phyloP scores from a whole-genome alignment of 2,329 filamentous ascomycete species.

The Thelonectria blattea region DNA sequence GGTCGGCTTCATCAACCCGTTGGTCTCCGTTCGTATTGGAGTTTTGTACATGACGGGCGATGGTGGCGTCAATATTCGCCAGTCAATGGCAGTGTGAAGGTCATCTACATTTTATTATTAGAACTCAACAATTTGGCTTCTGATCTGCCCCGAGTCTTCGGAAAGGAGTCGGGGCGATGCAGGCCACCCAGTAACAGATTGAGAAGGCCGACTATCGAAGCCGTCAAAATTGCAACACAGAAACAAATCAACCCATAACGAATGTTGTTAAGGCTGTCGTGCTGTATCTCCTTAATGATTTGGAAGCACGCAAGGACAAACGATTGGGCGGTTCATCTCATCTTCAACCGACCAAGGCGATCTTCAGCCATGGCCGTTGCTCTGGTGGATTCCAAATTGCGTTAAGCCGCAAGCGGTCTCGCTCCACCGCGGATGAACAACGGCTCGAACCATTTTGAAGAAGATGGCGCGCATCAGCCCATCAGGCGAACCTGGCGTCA shows the following conservation, averaged over 20 bases:
- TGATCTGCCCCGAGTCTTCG: too few relatives aligned
- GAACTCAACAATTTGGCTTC: too few relatives aligned
- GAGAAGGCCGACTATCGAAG: neutral
- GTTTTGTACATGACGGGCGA: too few relatives aligned
- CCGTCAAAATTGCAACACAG: neutral
- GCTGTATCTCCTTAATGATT: neutral
- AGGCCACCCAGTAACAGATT: too few relatives aligned
- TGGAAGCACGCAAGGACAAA: neutral
- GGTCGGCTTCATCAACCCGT: too few relatives aligned
- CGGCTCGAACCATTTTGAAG: slow-evolving; percentile 30
- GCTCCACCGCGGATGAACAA: slow-evolving; percentile 24
- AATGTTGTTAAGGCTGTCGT: neutral
- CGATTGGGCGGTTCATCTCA: neutral
- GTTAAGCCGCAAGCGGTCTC: slow-evolving; percentile 21
- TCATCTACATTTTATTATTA: too few relatives aligned
- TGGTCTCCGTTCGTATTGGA: too few relatives aligned
- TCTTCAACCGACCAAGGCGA: neutral
- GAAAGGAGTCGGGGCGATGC: too few relatives aligned
- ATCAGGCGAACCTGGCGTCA: slow-evolving; percentile 23
- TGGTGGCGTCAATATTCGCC: too few relatives aligned
- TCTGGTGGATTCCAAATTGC: slow-evolving; percentile 14
- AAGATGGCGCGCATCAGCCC: slow-evolving; percentile 28
- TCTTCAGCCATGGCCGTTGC: neutral
- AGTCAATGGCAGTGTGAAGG: too few relatives aligned
- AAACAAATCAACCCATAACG: neutral